These are phyloP conservation scores for Thalassiosira mediterranea DNA, from an alignment of 352 stramenopile species.

Conservation along the genomic window DNA sequence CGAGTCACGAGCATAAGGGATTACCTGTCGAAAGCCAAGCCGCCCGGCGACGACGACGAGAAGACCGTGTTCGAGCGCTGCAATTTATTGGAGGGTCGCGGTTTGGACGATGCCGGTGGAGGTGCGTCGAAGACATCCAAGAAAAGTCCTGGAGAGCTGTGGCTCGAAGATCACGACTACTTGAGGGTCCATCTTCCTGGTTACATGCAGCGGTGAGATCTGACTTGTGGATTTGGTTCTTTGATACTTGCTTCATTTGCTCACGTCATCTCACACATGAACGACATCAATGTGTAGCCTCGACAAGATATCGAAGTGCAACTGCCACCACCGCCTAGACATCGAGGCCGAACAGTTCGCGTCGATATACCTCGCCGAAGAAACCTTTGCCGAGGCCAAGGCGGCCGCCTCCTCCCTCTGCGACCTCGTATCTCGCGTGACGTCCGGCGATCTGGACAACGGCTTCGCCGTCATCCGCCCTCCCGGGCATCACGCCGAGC, in stretches of 20 bases:
- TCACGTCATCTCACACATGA: too few species aligned
- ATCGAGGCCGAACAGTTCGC: conserved; percentile 62
- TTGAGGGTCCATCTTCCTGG: conserved; percentile 57
- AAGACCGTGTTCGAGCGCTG: conserved; percentile 33
- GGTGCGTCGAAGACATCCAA: neutral
- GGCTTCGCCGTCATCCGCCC: conserved; percentile 89
- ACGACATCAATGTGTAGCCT: conserved; percentile 14
- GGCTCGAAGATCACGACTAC: conserved; percentile 54
- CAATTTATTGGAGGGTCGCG: conserved; percentile 24
- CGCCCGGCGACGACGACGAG: neutral
- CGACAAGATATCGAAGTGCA: conserved; percentile 45
- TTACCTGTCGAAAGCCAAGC: conserved; percentile 39
- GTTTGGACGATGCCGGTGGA: neutral
- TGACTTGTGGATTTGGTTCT: too few species aligned
- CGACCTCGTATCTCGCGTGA: conserved; percentile 38
- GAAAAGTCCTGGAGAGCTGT: conserved; percentile 23
- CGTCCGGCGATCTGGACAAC: conserved; percentile 45
- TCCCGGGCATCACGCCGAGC: conserved; percentile 87
- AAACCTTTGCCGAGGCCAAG: conserved; percentile 49
- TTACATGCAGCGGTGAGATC: conserved; percentile 57
- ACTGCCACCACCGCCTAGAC: conserved; percentile 42
- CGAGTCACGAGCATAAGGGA: conserved; percentile 41
- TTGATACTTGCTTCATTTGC: too few species aligned
- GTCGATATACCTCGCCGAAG: conserved; percentile 58
- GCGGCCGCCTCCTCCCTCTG: conserved; percentile 56